Conservation (phyloP, 768 basidiomycete genomes). For the Asterophora lycoperdoides region DNA sequence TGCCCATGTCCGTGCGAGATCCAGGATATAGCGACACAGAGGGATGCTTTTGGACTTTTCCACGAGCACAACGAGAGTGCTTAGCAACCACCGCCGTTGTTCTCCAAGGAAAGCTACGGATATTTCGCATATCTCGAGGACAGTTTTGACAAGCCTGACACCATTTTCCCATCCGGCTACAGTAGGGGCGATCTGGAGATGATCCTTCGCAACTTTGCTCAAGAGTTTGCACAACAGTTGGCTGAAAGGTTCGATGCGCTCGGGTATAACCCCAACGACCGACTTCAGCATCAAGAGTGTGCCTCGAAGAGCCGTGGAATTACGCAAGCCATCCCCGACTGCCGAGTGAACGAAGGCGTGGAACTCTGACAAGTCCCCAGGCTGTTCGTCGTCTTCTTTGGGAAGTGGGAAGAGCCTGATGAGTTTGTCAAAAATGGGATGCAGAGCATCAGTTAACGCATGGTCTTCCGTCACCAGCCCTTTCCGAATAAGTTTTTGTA, state of each 20-base stretch:
- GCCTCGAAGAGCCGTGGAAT: slow-evolving; percentile 67
- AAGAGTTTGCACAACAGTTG: slow-evolving; percentile 76
- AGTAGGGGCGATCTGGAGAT: slow-evolving; percentile 54
- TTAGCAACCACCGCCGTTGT: slow-evolving; percentile 76
- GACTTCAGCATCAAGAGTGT: slow-evolving; percentile 85
- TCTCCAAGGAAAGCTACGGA: slow-evolving; percentile 83
- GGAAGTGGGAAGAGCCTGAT: slow-evolving; percentile 73
- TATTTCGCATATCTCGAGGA: slow-evolving; percentile 81
- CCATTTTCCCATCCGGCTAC: slow-evolving; percentile 51
- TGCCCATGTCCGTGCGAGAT: slow-evolving; percentile 88
- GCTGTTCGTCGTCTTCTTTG: slow-evolving; percentile 74
- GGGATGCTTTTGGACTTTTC: slow-evolving; percentile 82
- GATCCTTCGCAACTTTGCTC: slow-evolving; percentile 83
- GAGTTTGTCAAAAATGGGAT: slow-evolving; percentile 79
- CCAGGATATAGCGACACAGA: slow-evolving; percentile 82
- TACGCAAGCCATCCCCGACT: slow-evolving; percentile 76
- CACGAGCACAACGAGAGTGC: slow-evolving; percentile 71
- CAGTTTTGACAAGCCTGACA: slow-evolving; percentile 65
- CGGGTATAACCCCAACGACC: slow-evolving; percentile 73
- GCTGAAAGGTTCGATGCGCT: slow-evolving; percentile 79
- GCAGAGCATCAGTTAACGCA: slow-evolving; percentile 73
- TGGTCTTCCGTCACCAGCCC: slow-evolving; percentile 79
- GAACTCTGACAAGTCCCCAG: slow-evolving; percentile 69
- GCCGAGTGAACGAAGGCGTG: slow-evolving; percentile 71
- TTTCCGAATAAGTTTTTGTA: slow-evolving; percentile 85